Evolutionary conservation across 352 stramenopile species (phyloP).

Genomic region (Phytopythium litorale): DNA sequence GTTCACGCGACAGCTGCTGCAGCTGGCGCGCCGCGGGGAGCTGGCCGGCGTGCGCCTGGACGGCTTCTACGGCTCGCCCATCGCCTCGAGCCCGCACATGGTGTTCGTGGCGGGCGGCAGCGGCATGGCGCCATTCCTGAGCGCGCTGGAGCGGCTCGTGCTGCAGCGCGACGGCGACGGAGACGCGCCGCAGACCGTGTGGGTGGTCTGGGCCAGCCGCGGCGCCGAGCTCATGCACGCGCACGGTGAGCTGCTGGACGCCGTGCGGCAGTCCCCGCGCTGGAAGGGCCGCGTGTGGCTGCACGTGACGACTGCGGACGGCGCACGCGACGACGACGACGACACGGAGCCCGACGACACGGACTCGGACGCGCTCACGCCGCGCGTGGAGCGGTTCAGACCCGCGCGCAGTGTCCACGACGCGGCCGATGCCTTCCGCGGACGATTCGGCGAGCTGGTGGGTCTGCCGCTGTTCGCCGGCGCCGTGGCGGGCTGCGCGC

Average conservation of each 20-base stretch:
- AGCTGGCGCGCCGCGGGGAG: conserved; percentile 35
- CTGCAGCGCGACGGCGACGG: conserved; percentile 7
- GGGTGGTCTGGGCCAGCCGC: conserved; percentile 52
- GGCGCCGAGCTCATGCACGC: conserved; percentile 40
- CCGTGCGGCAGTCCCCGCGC: conserved; percentile 28
- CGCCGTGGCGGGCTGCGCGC: conserved; percentile 17
- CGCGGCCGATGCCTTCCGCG: conserved; percentile 25
- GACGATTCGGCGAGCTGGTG: conserved; percentile 23
- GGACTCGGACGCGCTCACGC: conserved; percentile 17
- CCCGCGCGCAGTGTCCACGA: conserved; percentile 20
- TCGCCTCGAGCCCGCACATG: conserved; percentile 50
- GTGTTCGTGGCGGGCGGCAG: conserved; percentile 66
- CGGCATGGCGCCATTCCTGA: conserved; percentile 73
- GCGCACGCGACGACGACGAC: conserved; percentile 13
- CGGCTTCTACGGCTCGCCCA: conserved; percentile 64
- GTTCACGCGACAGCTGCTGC: conserved; percentile 52
- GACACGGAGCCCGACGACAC: conserved; percentile 31
- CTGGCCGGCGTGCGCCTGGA: conserved; percentile 51
- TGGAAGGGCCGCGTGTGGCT: conserved; percentile 54
- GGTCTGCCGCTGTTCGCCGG: conserved; percentile 33
- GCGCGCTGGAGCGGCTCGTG: conserved; percentile 50
- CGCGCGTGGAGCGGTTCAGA: conserved; percentile 37
- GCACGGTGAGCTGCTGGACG: conserved; percentile 37
- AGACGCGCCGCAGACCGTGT: conserved; percentile 27
- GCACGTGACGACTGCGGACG: conserved; percentile 29